A percentile compares a stretch with the other conserved stretches of the same genome.
phyloP scores from a whole-genome alignment of 108 stramenopile genomes.

The Fragilariopsis cylindrus region DNA sequence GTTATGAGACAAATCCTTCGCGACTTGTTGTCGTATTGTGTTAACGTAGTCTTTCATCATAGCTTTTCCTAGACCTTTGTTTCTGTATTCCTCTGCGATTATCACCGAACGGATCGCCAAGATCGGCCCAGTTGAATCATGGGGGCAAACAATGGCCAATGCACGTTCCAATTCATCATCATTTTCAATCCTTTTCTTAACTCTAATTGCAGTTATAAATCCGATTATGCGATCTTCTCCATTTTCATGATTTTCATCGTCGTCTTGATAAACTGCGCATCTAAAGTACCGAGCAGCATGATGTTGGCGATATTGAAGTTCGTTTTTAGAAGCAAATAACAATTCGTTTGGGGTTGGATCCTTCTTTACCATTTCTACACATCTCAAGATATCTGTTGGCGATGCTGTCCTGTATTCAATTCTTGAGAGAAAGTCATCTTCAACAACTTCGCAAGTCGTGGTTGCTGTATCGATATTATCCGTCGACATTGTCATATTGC shows the following conservation, averaged over 20 bases:
- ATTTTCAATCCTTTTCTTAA: conserved; percentile 14
- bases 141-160: conserved; percentile 63
- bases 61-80: conserved; percentile 55
- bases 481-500: neutral
- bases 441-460: neutral
- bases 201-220: conserved; percentile 81
- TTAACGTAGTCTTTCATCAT: conserved; percentile 74
- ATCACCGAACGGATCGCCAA: conserved; percentile 91
- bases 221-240: conserved; percentile 68
- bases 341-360: conserved; percentile 6
- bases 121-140: conserved; percentile 69
- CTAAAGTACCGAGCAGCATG: conserved; percentile 84
- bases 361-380: conserved; percentile 54
- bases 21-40: conserved; percentile 9
- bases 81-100: conserved; percentile 60
- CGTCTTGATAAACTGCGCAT: conserved; percentile 56
- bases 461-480: neutral
- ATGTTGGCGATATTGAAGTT: conserved; percentile 86
- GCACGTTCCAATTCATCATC: conserved; percentile 17
- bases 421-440: conserved; percentile 18
- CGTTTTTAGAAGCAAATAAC: conserved; percentile 79
- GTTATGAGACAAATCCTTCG: conserved; percentile 21
- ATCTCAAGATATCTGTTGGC: conserved; percentile 74
- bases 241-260: conserved; percentile 45
- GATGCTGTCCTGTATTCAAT: conserved; percentile 55